Evolutionary conservation across 2,329 filamentous ascomycete species (phyloP), one percentile per base, ranked within the genome.

Genomic region (Colletotrichum sojae): DNA sequence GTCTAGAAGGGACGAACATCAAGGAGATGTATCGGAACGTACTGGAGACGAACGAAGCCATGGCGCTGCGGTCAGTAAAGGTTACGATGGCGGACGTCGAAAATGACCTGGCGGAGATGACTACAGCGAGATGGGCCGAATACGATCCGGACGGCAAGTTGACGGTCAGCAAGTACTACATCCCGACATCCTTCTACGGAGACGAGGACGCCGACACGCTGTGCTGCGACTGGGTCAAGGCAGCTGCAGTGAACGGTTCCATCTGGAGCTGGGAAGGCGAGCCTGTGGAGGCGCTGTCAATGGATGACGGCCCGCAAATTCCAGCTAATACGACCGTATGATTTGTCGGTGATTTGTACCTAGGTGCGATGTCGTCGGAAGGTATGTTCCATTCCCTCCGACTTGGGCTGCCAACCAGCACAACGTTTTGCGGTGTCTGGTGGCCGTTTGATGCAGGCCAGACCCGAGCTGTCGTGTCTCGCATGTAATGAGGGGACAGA

Each of bases 191-290:
- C 6, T 82, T 79, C 67, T 81, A 81, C 53, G 78, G 78, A 5
- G 81, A 83, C 63, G 80, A 82, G 71, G 75, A 75, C 49, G 71
- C 73, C 1, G 73, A 73, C 12, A 76, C 80, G 69, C 65, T 82
- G 53, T 83, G 84, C 62, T 80, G 81, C 63, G 69, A 76, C 4
- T 84, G 80, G 78, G 78, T 83, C n/a, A 81, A 75, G 70, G 75
- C 77, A 12, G 78, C 77, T 22, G 80, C 82, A 5, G 70, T 85
- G 67, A 75, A 78, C 46, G 83, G 83, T n/a, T 80, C 74, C 48
- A 67, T 83, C 13, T 83, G 80, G 80, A 69, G 75, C 36, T 81
- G 78, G 77, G 55, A 75, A 59, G 75, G 76, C 3, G 48, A 62
- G 16, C 31, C 36, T 5, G 63, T 69, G 15, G 55, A 25, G 12